Evolutionary conservation across 2,329 filamentous ascomycete species (phyloP), one percentile per base, ranked within the genome.

Genomic region (Fusarium udum): DNA sequence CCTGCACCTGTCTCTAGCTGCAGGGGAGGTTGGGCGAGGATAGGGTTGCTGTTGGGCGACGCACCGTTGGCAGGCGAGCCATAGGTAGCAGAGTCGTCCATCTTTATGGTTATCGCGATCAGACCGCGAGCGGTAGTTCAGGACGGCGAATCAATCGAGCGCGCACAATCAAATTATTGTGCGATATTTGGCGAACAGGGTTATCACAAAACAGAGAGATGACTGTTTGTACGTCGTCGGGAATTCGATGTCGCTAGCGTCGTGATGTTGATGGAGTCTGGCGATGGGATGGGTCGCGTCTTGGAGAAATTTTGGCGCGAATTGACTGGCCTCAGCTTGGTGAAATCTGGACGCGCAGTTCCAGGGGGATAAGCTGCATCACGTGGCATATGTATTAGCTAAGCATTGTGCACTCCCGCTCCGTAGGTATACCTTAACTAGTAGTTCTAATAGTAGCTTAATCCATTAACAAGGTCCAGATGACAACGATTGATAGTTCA

Each of bases 11-110:
- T 72, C 36, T 89, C 86, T 28, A 82, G 80, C 70, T 86, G 85
- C 43, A 88, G 80, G 61, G 87, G 85, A 15, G 87, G 86, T 74
- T 90, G 88, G 67, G 89, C 85, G 52, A 89, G 83, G 51, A 87
- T 86, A 20, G 87, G 85, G 78, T 90, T 91, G 79, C 85, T 87
- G 70, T 84, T 84, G 43, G 89, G 89, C 52, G 89, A 90, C 73
- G 85, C 85, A 76, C 84, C 87, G 78, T 87, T 87, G 74, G 83
- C 85, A 55, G 89, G 87, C 71, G 89, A 90, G 80, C 85, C 89
- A 77, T 88, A 90, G 74, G 83, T 88, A 77, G 85, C 82, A 70
- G 86, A 84, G 74, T 89, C 89, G 70, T 91, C 90, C 90, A 92
- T 92, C 61, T 79, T 83, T 67, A 65, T 68, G 49, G 61, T 58